Evolutionary conservation across 495 filamentous ascomycete species (phyloP), one percentile per base, ranked within the genome.

Genomic region (Aspergillus avenaceus): DNA sequence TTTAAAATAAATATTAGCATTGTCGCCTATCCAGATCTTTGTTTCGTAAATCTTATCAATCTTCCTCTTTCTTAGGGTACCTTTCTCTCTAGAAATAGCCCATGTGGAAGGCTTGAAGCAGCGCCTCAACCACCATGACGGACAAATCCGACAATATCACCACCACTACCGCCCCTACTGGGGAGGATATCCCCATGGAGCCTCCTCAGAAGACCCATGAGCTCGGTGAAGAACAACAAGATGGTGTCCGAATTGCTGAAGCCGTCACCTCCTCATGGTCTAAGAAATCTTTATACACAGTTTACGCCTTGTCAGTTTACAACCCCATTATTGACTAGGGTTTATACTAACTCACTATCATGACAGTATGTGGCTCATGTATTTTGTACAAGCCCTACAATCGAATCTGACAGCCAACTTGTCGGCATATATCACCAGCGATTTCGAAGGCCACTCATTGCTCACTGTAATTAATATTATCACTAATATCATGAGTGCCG

Each of bases 401-500:
- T 45, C 41, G 28, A 53, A 36, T 8, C 43, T 61, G 36, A 45
- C 52, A 18, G 25, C 32, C 27, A 66, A 41, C 29, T 51, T 66
- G 43, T 53, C 49, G n/a, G 55, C 60, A 8, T 71, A 67, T 49
- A 53, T 67, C 22, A 59, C 67, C 14, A 65, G 62, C 50, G 59
- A 52, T 1, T 72, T 61, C 29, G 45, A 54, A 14, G 29, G 56
- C 7, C 70, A 73, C 22, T 69, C 67, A 2, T 63, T 73, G 2
- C 55, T 64, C 5, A 63, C 53, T 22, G 55, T 63, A 4, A 64
- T 67, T 13, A 53, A 54, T 5, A 54, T 70, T 41, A 53, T 73
- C 25, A 55, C 56, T 14, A 55, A 55, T 53, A 52, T 84, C 44
- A 79, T 85, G 46, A 78, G 75, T 43, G 85, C 84, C 47, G 69